Conservation (phyloP, 2,329 filamentous ascomycete genomes). For the Aschersonia sp. region DNA sequence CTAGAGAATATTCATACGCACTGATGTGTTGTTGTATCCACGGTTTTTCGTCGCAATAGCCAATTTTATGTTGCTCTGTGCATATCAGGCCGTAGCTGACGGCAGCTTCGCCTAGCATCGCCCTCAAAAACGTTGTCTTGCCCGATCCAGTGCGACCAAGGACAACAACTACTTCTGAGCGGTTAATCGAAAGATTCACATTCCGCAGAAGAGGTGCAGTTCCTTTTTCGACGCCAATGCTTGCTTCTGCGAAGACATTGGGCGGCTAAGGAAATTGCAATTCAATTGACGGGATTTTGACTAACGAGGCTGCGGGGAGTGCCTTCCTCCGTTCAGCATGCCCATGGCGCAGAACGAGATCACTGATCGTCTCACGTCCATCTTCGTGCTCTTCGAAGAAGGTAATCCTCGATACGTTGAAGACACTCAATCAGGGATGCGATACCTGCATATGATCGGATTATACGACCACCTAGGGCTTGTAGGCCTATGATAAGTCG, state of each 20-base stretch:
- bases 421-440: constrained; percentile 4
- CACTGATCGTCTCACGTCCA: constrained; percentile 15
- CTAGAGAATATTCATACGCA: constrained; percentile 11
- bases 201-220: constrained; percentile 14
- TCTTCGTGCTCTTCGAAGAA: constrained; percentile 3
- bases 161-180: constrained; percentile 1
- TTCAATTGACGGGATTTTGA: not conserved
- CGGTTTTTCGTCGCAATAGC: not conserved
- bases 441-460: constrained; percentile 3
- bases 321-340: not conserved
- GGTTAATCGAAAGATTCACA: constrained; percentile 1
- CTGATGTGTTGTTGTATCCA: constrained; percentile 10
- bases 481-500: no score
- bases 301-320: constrained; percentile 11
- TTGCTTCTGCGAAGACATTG: constrained; percentile 21
- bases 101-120: constrained; percentile 5
- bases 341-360: constrained; percentile 19
- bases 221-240: constrained; percentile 21
- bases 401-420: constrained; percentile 5
- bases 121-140: constrained; percentile 4
- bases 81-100: constrained; percentile 4
- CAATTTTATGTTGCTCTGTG: not conserved
- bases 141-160: constrained; percentile 13
- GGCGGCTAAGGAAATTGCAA: not conserved
- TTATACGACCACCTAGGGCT: not conserved